phyloP scores from a whole-genome alignment of 768 basidiomycete genomes.

The Chalciporus chontae region DNA sequence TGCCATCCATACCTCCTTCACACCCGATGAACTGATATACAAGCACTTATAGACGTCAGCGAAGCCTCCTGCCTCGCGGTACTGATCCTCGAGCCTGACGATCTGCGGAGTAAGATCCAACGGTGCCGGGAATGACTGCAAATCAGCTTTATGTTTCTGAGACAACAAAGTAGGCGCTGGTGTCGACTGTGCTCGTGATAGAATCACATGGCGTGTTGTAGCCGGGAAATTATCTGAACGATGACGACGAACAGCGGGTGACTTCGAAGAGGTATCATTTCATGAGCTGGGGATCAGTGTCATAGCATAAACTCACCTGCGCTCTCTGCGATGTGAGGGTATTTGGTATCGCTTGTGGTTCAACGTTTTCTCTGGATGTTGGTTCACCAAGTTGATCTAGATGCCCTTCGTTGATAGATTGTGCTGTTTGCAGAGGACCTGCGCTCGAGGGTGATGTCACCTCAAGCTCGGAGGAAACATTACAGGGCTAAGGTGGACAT shows the following conservation, averaged over 20 bases:
- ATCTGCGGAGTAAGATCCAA: constrained; percentile 6
- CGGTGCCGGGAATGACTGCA: background rate
- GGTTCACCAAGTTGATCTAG: background rate
- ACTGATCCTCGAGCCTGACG: background rate
- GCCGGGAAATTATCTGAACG: no score
- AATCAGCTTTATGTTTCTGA: no score
- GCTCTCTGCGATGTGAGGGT: background rate
- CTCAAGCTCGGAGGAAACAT: background rate
- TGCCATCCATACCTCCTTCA: background rate
- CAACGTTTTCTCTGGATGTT: background rate
- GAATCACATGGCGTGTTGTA: no score
- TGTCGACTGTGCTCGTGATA: no score
- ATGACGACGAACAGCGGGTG: no score
- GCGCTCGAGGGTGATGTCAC: background rate
- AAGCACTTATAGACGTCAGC: constrained; percentile 1
- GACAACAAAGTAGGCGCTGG: background rate
- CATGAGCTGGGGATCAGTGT: no score
- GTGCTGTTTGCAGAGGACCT: background rate
- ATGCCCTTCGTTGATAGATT: background rate
- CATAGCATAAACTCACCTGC: no score
- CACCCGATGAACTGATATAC: background rate
- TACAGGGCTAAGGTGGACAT: background rate
- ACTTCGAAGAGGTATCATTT: no score
- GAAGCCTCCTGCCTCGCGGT: constrained; percentile 1
- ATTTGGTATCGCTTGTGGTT: background rate